phyloP scores from a whole-genome alignment of 1,284 basidiomycete genomes.

The Afroboletus lepidellus region DNA sequence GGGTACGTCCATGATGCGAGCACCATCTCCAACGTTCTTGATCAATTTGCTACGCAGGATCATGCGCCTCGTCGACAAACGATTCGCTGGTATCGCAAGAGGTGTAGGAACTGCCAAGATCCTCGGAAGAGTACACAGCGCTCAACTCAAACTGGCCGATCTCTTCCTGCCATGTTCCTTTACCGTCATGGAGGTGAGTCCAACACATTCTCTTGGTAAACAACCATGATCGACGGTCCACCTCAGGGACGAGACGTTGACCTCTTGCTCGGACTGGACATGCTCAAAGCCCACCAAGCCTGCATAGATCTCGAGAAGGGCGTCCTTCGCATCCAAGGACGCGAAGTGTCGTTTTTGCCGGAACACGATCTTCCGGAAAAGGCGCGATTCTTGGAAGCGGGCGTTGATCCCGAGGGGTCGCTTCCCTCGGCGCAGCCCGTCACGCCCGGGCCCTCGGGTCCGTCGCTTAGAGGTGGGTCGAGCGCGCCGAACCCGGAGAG shows the following conservation, averaged over 20 bases:
- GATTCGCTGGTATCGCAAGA: conserved; percentile 89
- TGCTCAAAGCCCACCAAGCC: conserved; percentile 97
- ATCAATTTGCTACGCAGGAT: conserved; percentile 47
- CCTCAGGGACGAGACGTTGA: conserved; percentile 84
- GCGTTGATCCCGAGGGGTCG: conserved; percentile 22
- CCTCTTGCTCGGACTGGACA: conserved; percentile 93
- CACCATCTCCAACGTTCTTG: neutral
- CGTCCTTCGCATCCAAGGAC: conserved; percentile 84
- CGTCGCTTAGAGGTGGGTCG: conserved; percentile 13
- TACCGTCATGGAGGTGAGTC: conserved; percentile 86
- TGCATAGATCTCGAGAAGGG: conserved; percentile 90
- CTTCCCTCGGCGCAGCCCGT: conserved; percentile 15
- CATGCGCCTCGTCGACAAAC: conserved; percentile 89
- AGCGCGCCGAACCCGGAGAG: too few relatives aligned
- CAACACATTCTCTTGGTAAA: neutral
- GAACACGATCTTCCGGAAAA: conserved; percentile 95
- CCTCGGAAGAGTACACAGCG: conserved; percentile 90
- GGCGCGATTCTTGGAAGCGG: conserved; percentile 49
- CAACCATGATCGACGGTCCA: neutral
- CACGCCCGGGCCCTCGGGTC: conserved; percentile 9
- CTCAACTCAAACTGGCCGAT: conserved; percentile 86
- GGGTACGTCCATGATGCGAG: conserved; percentile 53
- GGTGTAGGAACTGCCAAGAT: conserved; percentile 97
- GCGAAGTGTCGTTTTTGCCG: conserved; percentile 84
- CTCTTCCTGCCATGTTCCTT: conserved; percentile 89